Evolutionary conservation across 306 rosid species (phyloP).

Genomic region (Pyrus pyrifolia): DNA sequence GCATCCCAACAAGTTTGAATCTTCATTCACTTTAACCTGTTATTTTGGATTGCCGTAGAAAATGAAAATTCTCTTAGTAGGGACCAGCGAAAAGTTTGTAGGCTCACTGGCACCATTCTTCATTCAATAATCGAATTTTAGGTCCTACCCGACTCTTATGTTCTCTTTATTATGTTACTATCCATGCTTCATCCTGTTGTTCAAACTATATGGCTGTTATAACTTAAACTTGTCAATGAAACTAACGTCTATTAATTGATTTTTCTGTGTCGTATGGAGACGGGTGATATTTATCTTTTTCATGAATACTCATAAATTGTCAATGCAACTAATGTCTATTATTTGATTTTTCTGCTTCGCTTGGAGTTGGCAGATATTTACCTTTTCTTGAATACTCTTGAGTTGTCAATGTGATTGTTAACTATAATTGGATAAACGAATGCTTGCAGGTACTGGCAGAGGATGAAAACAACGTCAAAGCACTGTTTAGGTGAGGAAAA

Average conservation of each 20-base stretch:
- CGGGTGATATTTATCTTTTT: too few relatives aligned
- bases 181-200: background rate
- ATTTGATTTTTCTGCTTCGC: too few relatives aligned
- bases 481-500: too few relatives aligned
- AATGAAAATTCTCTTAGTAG: background rate
- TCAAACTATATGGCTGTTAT: background rate
- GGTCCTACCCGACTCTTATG: background rate
- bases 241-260: background rate
- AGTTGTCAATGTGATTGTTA: background rate
- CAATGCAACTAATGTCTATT: too few relatives aligned
- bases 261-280: too few relatives aligned
- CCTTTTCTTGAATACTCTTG: too few relatives aligned
- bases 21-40: background rate
- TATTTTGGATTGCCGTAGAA: background rate
- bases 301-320: too few relatives aligned
- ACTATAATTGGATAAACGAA: too few relatives aligned
- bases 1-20: background rate
- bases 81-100: background rate
- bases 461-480: too few relatives aligned
- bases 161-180: background rate
- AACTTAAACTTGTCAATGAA: background rate
- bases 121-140: background rate
- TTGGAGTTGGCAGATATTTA: too few relatives aligned
- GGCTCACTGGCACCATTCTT: background rate
- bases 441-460: too few relatives aligned